Conservation (phyloP, 495 filamentous ascomycete genomes). For the Lichenothelia convexa region DNA sequence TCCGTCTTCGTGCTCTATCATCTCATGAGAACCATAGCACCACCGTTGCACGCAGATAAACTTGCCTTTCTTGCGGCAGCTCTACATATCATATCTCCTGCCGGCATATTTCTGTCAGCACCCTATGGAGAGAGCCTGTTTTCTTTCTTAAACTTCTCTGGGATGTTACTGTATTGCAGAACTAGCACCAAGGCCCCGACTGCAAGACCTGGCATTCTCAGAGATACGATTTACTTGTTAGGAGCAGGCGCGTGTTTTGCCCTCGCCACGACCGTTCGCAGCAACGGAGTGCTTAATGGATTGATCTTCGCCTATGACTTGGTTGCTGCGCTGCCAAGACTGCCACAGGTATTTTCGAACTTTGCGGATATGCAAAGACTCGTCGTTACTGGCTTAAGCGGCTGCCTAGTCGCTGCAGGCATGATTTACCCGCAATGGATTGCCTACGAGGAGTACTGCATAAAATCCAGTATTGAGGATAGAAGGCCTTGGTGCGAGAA, state of each 20-base stretch:
- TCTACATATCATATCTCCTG: constrained; percentile 70
- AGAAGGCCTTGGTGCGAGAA: constrained; percentile 56
- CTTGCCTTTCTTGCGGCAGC: constrained; percentile 48
- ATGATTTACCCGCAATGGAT: constrained; percentile 52
- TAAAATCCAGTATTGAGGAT: constrained; percentile 11
- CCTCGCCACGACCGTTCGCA: constrained; percentile 54
- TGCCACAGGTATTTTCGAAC: constrained; percentile 7
- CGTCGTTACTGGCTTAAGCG: constrained; percentile 39
- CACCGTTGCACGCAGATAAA: constrained; percentile 16
- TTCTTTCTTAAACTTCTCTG: constrained; percentile 57
- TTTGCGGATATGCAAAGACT: constrained; percentile 24
- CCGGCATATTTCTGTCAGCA: constrained; percentile 74
- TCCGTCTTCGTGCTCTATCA: constrained; percentile 54
- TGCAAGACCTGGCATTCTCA: neutral
- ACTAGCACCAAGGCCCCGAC: neutral
- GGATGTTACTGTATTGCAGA: constrained; percentile 14
- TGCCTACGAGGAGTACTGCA: constrained; percentile 61
- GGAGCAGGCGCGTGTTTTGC: constrained; percentile 50
- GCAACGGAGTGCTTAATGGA: constrained; percentile 78
- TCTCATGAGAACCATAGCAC: constrained; percentile 29
- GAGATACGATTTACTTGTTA: constrained; percentile 30
- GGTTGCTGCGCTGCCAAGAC: constrained; percentile 13
- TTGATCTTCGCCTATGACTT: constrained; percentile 47
- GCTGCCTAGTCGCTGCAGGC: constrained; percentile 45
- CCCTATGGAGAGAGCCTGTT: constrained; percentile 72